A percentile compares a stretch with the other conserved stretches of the same genome.
phyloP scores from a whole-genome alignment of 768 basidiomycete species.

The Amanita pseudoporphyria region DNA sequence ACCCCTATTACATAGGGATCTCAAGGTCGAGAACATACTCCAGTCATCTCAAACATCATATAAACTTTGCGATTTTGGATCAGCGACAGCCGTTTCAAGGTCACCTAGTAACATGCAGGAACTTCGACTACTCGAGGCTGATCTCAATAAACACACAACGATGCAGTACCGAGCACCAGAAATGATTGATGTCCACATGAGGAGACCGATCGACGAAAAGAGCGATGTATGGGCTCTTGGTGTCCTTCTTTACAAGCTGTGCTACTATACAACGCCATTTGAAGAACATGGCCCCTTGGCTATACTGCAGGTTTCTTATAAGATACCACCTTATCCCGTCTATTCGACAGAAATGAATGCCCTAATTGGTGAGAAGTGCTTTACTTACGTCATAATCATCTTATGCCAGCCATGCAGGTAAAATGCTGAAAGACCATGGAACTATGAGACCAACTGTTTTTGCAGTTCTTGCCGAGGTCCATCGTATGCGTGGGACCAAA shows the following conservation, averaged over 20 bases:
- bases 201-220: slow-evolving; percentile 84
- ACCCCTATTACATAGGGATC: slow-evolving; percentile 88
- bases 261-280: slow-evolving; percentile 99
- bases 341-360: slow-evolving; percentile 79
- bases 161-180: slow-evolving; percentile 98
- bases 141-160: slow-evolving; percentile 92
- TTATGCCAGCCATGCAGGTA: slow-evolving; percentile 36
- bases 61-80: slow-evolving; percentile 98
- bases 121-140: slow-evolving; percentile 78
- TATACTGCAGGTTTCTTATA: slow-evolving; percentile 94
- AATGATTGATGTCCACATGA: slow-evolving; percentile 87
- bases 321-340: slow-evolving; percentile 78
- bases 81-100: slow-evolving; percentile 67
- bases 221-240: slow-evolving; percentile 98
- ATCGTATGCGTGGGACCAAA: slow-evolving; percentile 79
- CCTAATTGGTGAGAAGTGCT: slow-evolving; percentile 58
- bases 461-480: slow-evolving; percentile 75
- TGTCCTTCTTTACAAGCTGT: slow-evolving; percentile 94
- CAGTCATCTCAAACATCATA: slow-evolving; percentile 76
- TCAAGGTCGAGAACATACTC: slow-evolving; percentile 98
- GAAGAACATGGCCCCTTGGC: slow-evolving; percentile 96
- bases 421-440: slow-evolving; percentile 91
- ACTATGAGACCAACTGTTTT: slow-evolving; percentile 80
- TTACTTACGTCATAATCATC: slow-evolving; percentile 4
- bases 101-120: slow-evolving; percentile 76